A percentile compares a stretch with the other conserved stretches of the same genome.
Evolutionary conservation across 495 filamentous ascomycete genomes (phyloP).

Genomic region (Patellaria atrata): DNA sequence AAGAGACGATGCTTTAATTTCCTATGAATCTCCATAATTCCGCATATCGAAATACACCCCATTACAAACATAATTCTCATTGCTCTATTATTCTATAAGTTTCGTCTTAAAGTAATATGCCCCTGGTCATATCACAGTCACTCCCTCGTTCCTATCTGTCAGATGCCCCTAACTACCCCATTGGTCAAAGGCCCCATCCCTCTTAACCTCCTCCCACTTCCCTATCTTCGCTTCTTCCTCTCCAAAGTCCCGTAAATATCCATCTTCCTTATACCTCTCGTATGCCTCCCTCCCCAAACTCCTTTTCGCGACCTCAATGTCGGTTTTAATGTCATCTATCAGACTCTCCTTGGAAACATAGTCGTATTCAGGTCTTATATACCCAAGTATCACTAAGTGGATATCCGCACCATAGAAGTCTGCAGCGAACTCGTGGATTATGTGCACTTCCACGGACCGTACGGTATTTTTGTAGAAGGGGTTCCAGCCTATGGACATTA

Average conservation of each 20-base stretch:
- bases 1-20: no score
- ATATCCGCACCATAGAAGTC: constrained; percentile 80
- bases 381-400: constrained; percentile 68
- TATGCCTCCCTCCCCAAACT: constrained; percentile 62
- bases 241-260: constrained; percentile 24
- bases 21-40: no score
- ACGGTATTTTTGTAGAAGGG: constrained; percentile 12
- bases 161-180: no score
- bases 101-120: no score
- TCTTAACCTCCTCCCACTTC: constrained; percentile 17
- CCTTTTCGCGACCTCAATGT: constrained; percentile 67
- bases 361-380: constrained; percentile 77
- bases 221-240: constrained; percentile 9
- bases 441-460: constrained; percentile 58
- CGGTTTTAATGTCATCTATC: constrained; percentile 72
- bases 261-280: constrained; percentile 38
- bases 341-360: constrained; percentile 71
- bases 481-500: constrained; percentile 54
- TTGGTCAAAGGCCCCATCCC: no score
- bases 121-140: no score
- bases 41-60: no score
- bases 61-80: no score
- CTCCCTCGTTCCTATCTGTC: no score
- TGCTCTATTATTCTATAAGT: no score
- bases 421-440: constrained; percentile 53